These are phyloP conservation scores for Daedaleopsis nitida DNA, from an alignment of 768 basidiomycete genomes.

Conservation along the genomic window DNA sequence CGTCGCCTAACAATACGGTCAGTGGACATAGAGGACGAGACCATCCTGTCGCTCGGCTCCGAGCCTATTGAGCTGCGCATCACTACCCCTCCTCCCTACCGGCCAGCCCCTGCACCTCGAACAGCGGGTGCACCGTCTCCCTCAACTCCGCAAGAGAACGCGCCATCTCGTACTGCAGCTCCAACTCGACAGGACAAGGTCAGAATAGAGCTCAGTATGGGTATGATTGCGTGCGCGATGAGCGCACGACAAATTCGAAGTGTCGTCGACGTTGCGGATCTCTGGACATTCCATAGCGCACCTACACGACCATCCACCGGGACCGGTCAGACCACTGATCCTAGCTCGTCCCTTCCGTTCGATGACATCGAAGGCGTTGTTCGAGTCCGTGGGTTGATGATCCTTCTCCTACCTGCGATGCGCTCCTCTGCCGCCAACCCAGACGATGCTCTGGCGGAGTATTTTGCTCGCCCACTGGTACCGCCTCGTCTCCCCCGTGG, in stretches of 20 bases:
- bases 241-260: constrained; percentile 57
- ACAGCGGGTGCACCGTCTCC: background rate
- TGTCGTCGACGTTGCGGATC: constrained; percentile 39
- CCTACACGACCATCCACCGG: background rate
- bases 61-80: constrained; percentile 63
- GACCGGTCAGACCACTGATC: background rate
- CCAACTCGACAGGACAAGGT: constrained; percentile 3
- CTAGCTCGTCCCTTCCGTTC: constrained; percentile 15
- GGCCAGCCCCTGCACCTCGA: background rate
- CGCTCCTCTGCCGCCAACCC: constrained; percentile 16
- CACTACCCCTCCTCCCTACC: constrained; percentile 44
- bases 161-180: background rate
- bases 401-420: constrained; percentile 47
- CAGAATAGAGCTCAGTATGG: constrained; percentile 44
- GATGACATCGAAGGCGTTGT: constrained; percentile 37
- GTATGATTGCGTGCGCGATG: constrained; percentile 57
- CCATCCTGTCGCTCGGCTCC: constrained; percentile 61
- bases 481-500: constrained; percentile 52
- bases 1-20: background rate
- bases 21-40: constrained; percentile 39
- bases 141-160: background rate
- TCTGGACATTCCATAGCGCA: constrained; percentile 23
- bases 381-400: constrained; percentile 45
- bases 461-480: constrained; percentile 60
- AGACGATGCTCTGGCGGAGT: constrained; percentile 34